A percentile compares a stretch with the other conserved stretches of the same genome.
Evolutionary conservation across 176 grass and related monocot genomes (phyloP).

Genomic region (Saccharum officinarum): DNA sequence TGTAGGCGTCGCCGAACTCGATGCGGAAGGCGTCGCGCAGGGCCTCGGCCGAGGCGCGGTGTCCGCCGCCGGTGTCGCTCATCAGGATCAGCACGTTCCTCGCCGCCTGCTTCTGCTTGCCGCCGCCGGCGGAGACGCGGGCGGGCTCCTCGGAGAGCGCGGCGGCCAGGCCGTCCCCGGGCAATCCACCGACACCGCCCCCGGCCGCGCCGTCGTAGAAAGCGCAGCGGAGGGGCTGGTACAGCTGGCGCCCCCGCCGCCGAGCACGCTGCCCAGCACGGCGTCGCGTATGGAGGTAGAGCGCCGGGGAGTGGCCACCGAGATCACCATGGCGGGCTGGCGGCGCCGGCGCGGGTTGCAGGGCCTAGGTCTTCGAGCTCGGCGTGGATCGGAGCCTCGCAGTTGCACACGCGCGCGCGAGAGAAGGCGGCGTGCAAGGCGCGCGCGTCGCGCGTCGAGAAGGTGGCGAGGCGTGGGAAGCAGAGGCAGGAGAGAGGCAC

Average conservation of each 20-base stretch:
- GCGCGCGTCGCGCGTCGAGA: neutral
- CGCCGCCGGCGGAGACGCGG: neutral
- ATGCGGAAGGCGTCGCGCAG: slow-evolving; percentile 81
- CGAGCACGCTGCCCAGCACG: slow-evolving; percentile 50
- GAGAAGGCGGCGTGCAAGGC: too few relatives aligned
- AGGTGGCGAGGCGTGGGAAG: neutral
- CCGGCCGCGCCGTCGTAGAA: slow-evolving; percentile 53
- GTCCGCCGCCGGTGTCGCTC: slow-evolving; percentile 96
- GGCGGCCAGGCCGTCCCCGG: slow-evolving; percentile 41
- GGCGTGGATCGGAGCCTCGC: neutral
- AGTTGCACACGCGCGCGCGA: neutral
- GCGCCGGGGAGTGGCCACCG: slow-evolving; percentile 52
- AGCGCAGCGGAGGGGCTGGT: slow-evolving; percentile 52
- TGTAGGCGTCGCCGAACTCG: slow-evolving; percentile 79
- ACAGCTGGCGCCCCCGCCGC: slow-evolving; percentile 37
- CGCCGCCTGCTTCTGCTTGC: slow-evolving; percentile 9
- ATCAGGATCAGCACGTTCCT: slow-evolving; percentile 95
- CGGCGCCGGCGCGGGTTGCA: neutral
- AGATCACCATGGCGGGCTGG: slow-evolving; percentile 58
- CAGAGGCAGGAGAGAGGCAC: neutral
- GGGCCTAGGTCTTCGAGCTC: neutral
- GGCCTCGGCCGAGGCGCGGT: slow-evolving; percentile 88
- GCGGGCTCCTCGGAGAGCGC: slow-evolving; percentile 25
- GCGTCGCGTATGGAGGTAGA: slow-evolving; percentile 56
- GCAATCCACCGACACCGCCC: neutral